Base-by-base conservation (phyloP, 2,329 filamentous ascomycete species). In the Diaporthe eres region DNA sequence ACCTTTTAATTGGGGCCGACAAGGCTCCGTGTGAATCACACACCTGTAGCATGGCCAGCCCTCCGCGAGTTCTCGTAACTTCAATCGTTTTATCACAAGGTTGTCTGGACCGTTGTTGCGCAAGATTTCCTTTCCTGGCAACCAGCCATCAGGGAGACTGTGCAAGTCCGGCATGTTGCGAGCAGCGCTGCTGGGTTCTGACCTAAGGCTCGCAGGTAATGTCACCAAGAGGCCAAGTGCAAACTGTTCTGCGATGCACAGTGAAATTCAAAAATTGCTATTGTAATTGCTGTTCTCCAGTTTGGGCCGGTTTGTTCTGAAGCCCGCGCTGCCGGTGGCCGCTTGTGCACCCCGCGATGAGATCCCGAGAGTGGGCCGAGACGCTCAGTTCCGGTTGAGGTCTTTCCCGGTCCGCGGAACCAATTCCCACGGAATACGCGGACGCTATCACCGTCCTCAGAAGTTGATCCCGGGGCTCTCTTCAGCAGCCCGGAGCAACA, bases 1-100 rank as follows among this genome's bases (percentile, higher is more conserved):
- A 31, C 17, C 22, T 9, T 60, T 39, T 25, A 25, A 60, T 2
- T 5, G 8, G 58, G 37, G n/a, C 37, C 42, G n/a, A 17, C 58
- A 28, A 42, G 58, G 22, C 37, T 42, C 19, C 19, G 17, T 42
- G 9, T 28, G 39, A 19, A 28, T 28, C 15, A 28, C 34, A 31
- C 78, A 85, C 85, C 85, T 82, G 76, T 88, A 88, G 42, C 83
- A 85, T 12, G 87, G 86, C 87, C 87, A 88, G 2, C 87, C 87
- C 79, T 88, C 87, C 3, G 86, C 86, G 19, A 88, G 80, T 74
- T 88, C 87, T 37, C 87, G 82, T 7, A 88, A 81, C 78, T 88
- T 88, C 57, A 83, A 84, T 6, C 87, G 81, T 76, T 88, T 87
- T 0, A 88, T 75, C 0, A 82, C 84, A 0, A 88, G 81, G 55